phyloP scores from a whole-genome alignment of 306 rosid species.

The Cucumis melo region DNA sequence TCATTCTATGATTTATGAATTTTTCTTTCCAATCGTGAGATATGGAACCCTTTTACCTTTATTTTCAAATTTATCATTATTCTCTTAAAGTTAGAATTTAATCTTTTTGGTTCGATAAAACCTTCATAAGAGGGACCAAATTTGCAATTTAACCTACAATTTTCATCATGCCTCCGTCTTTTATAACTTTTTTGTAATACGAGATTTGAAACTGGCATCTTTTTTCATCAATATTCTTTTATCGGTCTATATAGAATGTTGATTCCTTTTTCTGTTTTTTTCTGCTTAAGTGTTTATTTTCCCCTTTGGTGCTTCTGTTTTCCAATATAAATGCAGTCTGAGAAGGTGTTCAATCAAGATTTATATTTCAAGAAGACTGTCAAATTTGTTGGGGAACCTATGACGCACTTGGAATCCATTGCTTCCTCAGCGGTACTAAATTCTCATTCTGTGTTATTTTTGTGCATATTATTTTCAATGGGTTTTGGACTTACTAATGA shows the following conservation, averaged over 20 bases:
- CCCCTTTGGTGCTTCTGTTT: background rate
- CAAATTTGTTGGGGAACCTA: constrained; percentile 91
- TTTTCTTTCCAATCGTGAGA: background rate
- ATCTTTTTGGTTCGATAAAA: too few relatives aligned
- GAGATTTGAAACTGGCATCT: too few relatives aligned
- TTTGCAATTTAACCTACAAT: too few relatives aligned
- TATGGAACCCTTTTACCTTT: background rate
- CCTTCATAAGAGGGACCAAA: too few relatives aligned
- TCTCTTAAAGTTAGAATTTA: too few relatives aligned
- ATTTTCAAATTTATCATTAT: too few relatives aligned
- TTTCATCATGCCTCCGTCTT: too few relatives aligned
- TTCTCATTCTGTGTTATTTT: background rate
- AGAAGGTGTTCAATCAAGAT: constrained; percentile 98
- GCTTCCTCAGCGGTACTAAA: constrained; percentile 65
- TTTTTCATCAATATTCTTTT: too few relatives aligned
- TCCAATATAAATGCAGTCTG: constrained; percentile 44
- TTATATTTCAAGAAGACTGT: constrained; percentile 83
- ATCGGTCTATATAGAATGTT: background rate
- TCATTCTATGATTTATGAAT: background rate
- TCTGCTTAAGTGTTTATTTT: background rate
- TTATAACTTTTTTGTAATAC: too few relatives aligned
- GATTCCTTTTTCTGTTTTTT: background rate
- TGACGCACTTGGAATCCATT: constrained; percentile 98
- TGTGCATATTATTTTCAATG: background rate
- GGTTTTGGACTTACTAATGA: background rate